These are phyloP conservation scores for Aspergillus brunneoviolaceus DNA, from an alignment of 2,329 filamentous ascomycete genomes.

Conservation along the genomic window DNA sequence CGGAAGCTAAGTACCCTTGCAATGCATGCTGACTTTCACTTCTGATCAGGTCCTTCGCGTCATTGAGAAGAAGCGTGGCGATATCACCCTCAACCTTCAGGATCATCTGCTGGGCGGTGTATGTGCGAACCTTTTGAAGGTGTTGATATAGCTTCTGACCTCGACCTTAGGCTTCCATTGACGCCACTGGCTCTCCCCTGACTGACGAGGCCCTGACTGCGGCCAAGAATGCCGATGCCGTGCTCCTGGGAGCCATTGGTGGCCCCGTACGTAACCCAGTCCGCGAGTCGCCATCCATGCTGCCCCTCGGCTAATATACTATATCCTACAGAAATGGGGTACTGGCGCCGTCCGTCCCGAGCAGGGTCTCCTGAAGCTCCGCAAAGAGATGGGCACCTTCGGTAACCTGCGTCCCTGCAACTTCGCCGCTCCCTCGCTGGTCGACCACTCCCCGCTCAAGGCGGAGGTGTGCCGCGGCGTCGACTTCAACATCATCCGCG, in stretches of 20 bases:
- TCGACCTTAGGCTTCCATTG: constrained; percentile 72
- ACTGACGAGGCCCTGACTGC: constrained; percentile 80
- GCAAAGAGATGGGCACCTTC: constrained; percentile 91
- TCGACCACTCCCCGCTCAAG: constrained; percentile 84
- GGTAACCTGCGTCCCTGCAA: constrained; percentile 95
- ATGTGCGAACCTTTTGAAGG: constrained; percentile 46
- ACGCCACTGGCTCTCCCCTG: constrained; percentile 73
- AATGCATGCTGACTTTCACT: not conserved
- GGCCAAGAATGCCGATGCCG: constrained; percentile 81
- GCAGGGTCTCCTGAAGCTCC: constrained; percentile 84
- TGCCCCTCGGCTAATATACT: constrained; percentile 4
- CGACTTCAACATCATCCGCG: constrained; percentile 89
- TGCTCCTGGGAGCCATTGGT: constrained; percentile 89
- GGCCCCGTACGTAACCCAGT: constrained; percentile 65
- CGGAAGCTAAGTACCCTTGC: not conserved
- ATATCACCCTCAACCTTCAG: constrained; percentile 82
- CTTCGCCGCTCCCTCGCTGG: constrained; percentile 84
- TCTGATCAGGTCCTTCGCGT: constrained; percentile 68
- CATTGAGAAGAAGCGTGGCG: constrained; percentile 69
- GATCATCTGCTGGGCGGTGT: constrained; percentile 90
- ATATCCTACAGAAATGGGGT: constrained; percentile 71
- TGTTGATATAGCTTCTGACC: not conserved
- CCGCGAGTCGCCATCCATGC: not conserved
- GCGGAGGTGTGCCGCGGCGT: constrained; percentile 79
- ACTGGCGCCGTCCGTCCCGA: constrained; percentile 85